phyloP scores from a whole-genome alignment of 768 basidiomycete genomes.

The Podaxis sp. region DNA sequence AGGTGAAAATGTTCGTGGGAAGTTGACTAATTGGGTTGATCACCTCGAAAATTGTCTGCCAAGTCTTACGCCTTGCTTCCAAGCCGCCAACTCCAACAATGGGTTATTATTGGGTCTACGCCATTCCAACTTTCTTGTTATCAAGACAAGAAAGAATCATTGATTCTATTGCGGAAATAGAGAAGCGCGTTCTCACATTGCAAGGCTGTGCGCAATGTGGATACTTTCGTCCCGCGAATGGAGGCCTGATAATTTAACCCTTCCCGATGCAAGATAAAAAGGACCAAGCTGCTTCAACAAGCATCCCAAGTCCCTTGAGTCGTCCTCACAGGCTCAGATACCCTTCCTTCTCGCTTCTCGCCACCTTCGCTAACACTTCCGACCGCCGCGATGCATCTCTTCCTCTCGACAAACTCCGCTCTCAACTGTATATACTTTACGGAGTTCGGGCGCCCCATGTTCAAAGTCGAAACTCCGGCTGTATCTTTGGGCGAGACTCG shows the following conservation, averaged over 20 bases:
- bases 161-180: neutral
- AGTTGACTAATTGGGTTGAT: neutral
- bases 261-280: neutral
- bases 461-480: constrained; percentile 7
- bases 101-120: too few species aligned
- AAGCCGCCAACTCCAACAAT: too few species aligned
- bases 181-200: neutral
- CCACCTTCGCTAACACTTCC: neutral
- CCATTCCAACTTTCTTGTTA: neutral
- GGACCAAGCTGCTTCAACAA: neutral
- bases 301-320: neutral
- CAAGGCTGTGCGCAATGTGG: neutral
- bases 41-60: neutral
- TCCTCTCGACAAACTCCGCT: constrained; percentile 7
- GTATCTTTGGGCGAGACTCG: neutral
- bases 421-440: constrained; percentile 5
- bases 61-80: neutral
- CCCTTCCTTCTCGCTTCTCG: neutral
- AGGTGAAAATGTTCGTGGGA: neutral
- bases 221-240: neutral
- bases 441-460: neutral
- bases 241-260: neutral
- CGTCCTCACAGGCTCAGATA: neutral
- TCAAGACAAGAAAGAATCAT: neutral
- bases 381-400: neutral